Evolutionary conservation across 805 yeast species (phyloP), one percentile per base, ranked within the genome.

Genomic region (Metschnikowia vanudenii): DNA sequence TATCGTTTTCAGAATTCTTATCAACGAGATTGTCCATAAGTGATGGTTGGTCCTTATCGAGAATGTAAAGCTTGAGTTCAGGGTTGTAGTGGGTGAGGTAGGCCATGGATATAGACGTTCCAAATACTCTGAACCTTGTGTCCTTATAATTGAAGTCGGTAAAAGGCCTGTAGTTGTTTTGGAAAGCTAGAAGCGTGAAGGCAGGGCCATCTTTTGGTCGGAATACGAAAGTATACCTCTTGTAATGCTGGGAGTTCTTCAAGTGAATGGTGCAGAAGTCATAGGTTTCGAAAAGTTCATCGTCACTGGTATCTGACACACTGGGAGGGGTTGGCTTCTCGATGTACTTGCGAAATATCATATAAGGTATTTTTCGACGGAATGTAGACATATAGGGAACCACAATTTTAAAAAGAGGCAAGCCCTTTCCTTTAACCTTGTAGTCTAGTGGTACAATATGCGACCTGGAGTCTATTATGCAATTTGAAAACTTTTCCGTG

Each of bases 61-160:
- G 46, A 5, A 71, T 46, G 37, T 65, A 47, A 36, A 72, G 53
- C 46, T 67, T 65, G 45, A 72, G 57, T 17, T 57, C 57, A 3
- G 72, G 73, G 42, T 62, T 64, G 52, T 62, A 64, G 28, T 49
- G 56, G 45, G 56, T 47, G n/a, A 64, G 52, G 50, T 65, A 60
- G 3, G 66, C 64, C 47, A 59, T 57, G 2, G 61, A 46, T n/a
- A 67, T 48, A 5, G 73, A 51, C 4, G 73, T 62, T 4, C 76
- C 76, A 16, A 66, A 39, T 4, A 70, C 56, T 39, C 76, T 59
- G 52, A 72, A 72, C 12, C 74, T 53, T 3, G 75, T 70, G 33
- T 50, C 52, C 32, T 61, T 61, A 50, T 68, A 71, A 26, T 41
- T 56, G 52, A 72, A 72, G 56, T 72, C 76, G 10, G 72, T 61